Conservation (phyloP, 1,284 basidiomycete genomes). For the Boletellus sp. region DNA sequence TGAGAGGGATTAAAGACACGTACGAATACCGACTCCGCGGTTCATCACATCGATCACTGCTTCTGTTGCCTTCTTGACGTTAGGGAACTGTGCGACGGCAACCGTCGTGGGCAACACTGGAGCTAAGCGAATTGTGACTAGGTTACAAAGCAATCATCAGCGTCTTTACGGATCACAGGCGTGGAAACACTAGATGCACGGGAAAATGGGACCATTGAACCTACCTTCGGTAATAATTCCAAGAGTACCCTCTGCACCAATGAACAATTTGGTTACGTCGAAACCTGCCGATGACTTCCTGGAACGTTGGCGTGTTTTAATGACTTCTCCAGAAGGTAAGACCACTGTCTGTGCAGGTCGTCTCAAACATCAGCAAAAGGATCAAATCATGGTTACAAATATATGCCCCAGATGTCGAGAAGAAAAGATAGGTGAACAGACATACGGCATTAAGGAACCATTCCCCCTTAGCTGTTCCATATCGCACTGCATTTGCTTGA, state of each 20-base stretch:
- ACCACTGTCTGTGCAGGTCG: slow-evolving; percentile 70
- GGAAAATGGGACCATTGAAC: slow-evolving; percentile 1
- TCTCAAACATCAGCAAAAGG: slow-evolving; percentile 3
- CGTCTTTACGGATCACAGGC: background rate
- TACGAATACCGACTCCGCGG: slow-evolving; percentile 68
- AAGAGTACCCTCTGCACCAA: slow-evolving; percentile 92
- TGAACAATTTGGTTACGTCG: slow-evolving; percentile 88
- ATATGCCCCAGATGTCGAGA: background rate
- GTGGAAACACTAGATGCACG: background rate
- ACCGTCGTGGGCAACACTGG: slow-evolving; percentile 78
- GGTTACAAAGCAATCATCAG: slow-evolving; percentile 2
- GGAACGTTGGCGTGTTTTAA: slow-evolving; percentile 86
- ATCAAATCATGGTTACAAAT: background rate
- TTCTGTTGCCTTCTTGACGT: slow-evolving; percentile 63
- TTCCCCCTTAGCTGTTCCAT: slow-evolving; percentile 82
- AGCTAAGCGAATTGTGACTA: slow-evolving; percentile 77
- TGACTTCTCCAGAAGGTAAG: slow-evolving; percentile 86
- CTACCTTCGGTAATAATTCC: slow-evolving; percentile 89
- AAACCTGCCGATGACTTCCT: slow-evolving; percentile 91
- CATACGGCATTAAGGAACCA: slow-evolving; percentile 79
- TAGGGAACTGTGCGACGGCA: slow-evolving; percentile 66
- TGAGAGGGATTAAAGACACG: slow-evolving; percentile 21
- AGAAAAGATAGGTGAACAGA: background rate
- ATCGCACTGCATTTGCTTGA: slow-evolving; percentile 82
- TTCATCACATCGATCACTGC: slow-evolving; percentile 78